phyloP scores from a whole-genome alignment of 345 rosid genomes.

The Zanthoxylum bungeanum region DNA sequence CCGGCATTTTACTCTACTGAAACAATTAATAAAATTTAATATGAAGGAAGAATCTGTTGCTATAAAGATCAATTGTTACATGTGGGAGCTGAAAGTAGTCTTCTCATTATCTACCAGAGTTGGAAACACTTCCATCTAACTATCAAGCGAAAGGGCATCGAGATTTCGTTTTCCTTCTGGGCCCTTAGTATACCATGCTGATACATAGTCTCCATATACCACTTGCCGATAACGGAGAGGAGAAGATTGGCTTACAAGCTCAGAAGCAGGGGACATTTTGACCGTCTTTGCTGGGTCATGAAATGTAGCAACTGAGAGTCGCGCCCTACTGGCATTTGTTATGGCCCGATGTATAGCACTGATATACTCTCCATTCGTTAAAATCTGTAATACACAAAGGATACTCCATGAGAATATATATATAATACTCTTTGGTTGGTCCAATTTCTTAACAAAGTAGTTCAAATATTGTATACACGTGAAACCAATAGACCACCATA shows the following conservation, averaged over 20 bases:
- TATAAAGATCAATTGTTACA: not conserved
- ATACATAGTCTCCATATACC: slow-evolving; percentile 58
- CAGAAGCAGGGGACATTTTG: slow-evolving; percentile 55
- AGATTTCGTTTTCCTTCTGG: slow-evolving; percentile 81
- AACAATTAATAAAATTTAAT: no score
- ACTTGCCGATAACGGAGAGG: slow-evolving; percentile 46
- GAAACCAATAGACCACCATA: not conserved
- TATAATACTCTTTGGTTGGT: not conserved
- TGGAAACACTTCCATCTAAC: not conserved
- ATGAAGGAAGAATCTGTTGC: not conserved
- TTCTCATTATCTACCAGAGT: not conserved
- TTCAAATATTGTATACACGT: not conserved
- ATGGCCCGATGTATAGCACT: slow-evolving; percentile 71
- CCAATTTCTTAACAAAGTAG: not conserved
- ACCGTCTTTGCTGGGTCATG: slow-evolving; percentile 77
- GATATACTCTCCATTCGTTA: slow-evolving; percentile 70
- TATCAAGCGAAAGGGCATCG: slow-evolving; percentile 42
- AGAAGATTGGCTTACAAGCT: slow-evolving; percentile 37
- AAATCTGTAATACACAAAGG: slow-evolving; percentile 42
- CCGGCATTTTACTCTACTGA: not conserved
- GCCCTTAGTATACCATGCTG: slow-evolving; percentile 82
- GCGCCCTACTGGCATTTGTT: slow-evolving; percentile 54
- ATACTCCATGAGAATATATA: not conserved
- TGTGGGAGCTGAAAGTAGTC: not conserved
- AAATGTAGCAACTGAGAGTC: slow-evolving; percentile 80